Conservation (phyloP, 345 rosid genomes). For the Salix viminalis region DNA sequence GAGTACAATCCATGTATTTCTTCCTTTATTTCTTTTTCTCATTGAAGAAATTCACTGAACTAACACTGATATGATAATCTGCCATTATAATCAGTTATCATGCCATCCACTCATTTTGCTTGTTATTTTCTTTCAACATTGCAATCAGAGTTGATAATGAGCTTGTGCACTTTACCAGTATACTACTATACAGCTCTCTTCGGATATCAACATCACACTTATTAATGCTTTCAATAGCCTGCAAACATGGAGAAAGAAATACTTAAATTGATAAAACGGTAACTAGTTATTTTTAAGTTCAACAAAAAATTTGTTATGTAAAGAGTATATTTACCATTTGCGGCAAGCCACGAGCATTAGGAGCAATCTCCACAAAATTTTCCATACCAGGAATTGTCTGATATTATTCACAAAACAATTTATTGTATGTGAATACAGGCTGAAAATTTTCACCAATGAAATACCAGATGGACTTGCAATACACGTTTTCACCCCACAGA, state of each 20-base stretch:
- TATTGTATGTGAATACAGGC: not conserved
- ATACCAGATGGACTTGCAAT: not conserved
- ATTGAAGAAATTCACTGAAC: not conserved
- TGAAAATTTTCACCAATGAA: not conserved
- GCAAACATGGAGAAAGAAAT: constrained; percentile 23
- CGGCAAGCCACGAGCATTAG: constrained; percentile 75
- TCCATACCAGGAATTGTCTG: constrained; percentile 96
- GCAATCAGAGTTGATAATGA: not conserved
- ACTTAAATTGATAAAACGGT: not conserved
- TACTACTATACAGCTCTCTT: constrained; percentile 86
- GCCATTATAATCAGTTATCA: not conserved
- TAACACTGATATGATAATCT: not conserved
- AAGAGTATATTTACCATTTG: constrained; percentile 63
- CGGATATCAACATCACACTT: constrained; percentile 93
- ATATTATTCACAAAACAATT: constrained; percentile 7
- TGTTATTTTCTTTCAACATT: not conserved
- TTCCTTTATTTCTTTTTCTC: not conserved
- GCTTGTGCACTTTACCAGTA: constrained; percentile 54
- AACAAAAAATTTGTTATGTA: not conserved
- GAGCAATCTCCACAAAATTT: constrained; percentile 50
- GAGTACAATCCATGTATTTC: not conserved
- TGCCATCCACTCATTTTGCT: not conserved
- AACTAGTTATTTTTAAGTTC: not conserved
- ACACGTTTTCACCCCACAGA: not conserved
- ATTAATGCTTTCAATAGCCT: constrained; percentile 94